phyloP scores from a whole-genome alignment of 192 early-diverging fungal species.

The Coemansia guatemalensis region DNA sequence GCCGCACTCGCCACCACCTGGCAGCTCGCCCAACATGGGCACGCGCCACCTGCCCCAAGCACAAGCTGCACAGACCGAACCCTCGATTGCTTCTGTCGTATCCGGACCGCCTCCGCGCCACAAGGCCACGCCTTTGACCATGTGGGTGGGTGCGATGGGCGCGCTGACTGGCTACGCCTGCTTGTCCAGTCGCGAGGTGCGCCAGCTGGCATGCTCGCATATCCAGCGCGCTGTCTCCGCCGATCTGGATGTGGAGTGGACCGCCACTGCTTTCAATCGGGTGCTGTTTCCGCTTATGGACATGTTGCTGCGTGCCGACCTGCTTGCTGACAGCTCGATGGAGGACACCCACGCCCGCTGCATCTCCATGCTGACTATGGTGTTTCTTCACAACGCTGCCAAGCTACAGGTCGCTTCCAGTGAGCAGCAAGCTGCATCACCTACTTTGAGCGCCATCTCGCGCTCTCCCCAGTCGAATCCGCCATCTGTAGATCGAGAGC shows the following conservation, averaged over 20 bases:
- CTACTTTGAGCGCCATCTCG: neutral
- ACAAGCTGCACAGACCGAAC: slow-evolving; percentile 24
- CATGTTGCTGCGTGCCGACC: slow-evolving; percentile 74
- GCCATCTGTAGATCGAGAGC: neutral
- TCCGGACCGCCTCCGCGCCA: slow-evolving; percentile 29
- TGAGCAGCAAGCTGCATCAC: slow-evolving; percentile 1
- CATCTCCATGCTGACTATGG: slow-evolving; percentile 52
- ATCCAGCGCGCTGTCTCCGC: slow-evolving; percentile 76
- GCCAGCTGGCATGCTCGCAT: slow-evolving; percentile 76
- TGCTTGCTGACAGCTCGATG: slow-evolving; percentile 57
- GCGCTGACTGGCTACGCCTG: slow-evolving; percentile 27
- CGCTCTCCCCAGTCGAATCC: neutral
- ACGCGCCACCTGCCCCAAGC: slow-evolving; percentile 10
- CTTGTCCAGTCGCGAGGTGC: slow-evolving; percentile 65
- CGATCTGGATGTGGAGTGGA: slow-evolving; percentile 56
- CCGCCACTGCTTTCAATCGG: slow-evolving; percentile 72
- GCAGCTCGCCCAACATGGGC: slow-evolving; percentile 14
- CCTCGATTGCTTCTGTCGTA: slow-evolving; percentile 31
- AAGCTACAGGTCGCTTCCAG: slow-evolving; percentile 13
- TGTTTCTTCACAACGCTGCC: slow-evolving; percentile 44
- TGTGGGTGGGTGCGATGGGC: slow-evolving; percentile 46
- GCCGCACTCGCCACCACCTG: slow-evolving; percentile 7
- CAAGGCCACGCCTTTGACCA: slow-evolving; percentile 39
- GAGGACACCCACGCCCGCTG: slow-evolving; percentile 53
- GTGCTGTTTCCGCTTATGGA: slow-evolving; percentile 89